These are phyloP conservation scores for Sungouiozyma intestinalis DNA, from an alignment of 805 yeast genomes.

Conservation along the genomic window DNA sequence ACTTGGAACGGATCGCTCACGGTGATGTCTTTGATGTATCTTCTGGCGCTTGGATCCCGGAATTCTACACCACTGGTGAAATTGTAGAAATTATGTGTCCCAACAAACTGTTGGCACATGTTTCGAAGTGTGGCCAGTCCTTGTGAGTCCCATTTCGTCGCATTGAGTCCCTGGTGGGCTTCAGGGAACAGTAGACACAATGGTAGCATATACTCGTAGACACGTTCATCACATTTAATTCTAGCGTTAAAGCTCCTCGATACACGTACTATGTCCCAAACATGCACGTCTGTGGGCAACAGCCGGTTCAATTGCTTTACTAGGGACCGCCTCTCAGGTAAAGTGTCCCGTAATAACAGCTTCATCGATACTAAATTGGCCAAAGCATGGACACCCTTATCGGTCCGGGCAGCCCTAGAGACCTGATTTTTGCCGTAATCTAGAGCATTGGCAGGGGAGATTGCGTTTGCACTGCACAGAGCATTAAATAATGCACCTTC, in stretches of 20 bases:
- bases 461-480: constrained; percentile 75
- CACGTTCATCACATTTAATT: constrained; percentile 75
- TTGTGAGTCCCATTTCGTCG: neutral
- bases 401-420: constrained; percentile 80
- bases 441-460: constrained; percentile 73
- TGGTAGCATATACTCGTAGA: constrained; percentile 82
- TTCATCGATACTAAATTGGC: constrained; percentile 84
- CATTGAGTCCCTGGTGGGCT: no score
- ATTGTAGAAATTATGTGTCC: constrained; percentile 81
- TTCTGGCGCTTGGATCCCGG: constrained; percentile 63
- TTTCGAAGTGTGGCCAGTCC: neutral
- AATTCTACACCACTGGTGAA: constrained; percentile 54
- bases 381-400: constrained; percentile 97
- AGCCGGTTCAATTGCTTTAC: constrained; percentile 46
- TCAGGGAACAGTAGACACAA: constrained; percentile 75
- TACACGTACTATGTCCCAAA: constrained; percentile 80
- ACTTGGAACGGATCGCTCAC: constrained; percentile 76
- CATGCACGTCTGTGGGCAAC: constrained; percentile 68
- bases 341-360: constrained; percentile 58
- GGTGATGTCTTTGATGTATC: constrained; percentile 63
- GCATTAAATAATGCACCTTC: constrained; percentile 84
- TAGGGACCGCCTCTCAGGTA: constrained; percentile 36
- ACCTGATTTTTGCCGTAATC: constrained; percentile 83
- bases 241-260: constrained; percentile 82
- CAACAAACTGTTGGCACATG: constrained; percentile 53